A percentile compares a stretch with the other conserved stretches of the same genome.
phyloP scores from a whole-genome alignment of 2,329 filamentous ascomycete genomes.

The Penicillium oxalicum region DNA sequence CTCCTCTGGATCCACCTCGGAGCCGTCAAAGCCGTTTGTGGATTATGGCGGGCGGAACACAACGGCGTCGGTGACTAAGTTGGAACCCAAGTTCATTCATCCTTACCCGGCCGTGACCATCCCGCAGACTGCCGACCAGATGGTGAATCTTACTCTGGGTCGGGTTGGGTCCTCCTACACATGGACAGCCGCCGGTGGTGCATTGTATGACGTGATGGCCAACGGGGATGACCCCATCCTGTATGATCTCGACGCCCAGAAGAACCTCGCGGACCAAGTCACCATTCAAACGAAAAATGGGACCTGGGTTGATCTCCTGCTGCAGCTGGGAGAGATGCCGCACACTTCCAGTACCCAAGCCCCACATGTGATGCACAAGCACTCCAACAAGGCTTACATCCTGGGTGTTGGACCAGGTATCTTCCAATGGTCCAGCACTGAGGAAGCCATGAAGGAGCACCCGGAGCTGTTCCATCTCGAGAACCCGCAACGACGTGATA shows the following conservation, averaged over 20 bases:
- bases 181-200: constrained; percentile 27
- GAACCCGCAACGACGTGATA: constrained; percentile 40
- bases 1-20: constrained; percentile 7
- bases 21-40: constrained; percentile 39
- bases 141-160: constrained; percentile 35
- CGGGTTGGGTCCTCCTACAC: constrained; percentile 25
- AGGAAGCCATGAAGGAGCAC: constrained; percentile 33
- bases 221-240: constrained; percentile 31
- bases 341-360: constrained; percentile 24
- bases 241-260: constrained; percentile 23
- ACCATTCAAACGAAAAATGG: constrained; percentile 31
- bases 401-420: constrained; percentile 35
- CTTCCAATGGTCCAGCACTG: constrained; percentile 40
- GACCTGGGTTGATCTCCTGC: constrained; percentile 37
- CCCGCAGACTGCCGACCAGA: constrained; percentile 45
- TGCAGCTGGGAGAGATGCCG: constrained; percentile 24
- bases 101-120: constrained; percentile 37
- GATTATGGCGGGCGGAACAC: constrained; percentile 45
- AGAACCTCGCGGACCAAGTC: constrained; percentile 22
- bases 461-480: constrained; percentile 44
- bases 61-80: constrained; percentile 38
- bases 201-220: constrained; percentile 20
- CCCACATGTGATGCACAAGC: constrained; percentile 46
- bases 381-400: constrained; percentile 42
- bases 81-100: constrained; percentile 32